A percentile compares a stretch with the other conserved stretches of the same genome.
Conservation (phyloP, 1,284 basidiomycete species). For the Papiliotrema nemorosa region DNA sequence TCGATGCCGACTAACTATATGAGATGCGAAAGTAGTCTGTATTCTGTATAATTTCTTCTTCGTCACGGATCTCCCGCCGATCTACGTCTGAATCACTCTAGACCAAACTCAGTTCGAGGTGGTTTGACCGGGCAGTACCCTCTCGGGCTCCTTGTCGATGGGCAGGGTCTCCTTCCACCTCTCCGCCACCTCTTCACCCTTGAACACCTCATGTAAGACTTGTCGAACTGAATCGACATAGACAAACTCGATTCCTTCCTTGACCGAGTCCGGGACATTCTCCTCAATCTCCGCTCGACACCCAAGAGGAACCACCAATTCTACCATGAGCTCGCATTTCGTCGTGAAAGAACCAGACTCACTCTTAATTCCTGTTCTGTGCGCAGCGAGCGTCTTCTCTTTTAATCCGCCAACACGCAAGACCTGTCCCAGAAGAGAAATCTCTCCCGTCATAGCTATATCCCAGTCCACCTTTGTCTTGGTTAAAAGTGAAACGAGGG, state of each 20-base stretch:
- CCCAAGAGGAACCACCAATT: conserved; percentile 73
- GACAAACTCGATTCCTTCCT: conserved; percentile 86
- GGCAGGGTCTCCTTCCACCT: conserved; percentile 63
- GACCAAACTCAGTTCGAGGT: neutral
- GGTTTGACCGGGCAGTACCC: conserved; percentile 11
- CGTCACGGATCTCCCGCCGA: neutral
- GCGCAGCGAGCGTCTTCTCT: conserved; percentile 92
- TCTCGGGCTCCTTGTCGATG: conserved; percentile 33
- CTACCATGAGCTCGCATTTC: conserved; percentile 17
- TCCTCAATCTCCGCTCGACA: conserved; percentile 90
- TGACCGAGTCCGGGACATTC: conserved; percentile 90
- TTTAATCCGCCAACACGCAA: conserved; percentile 89
- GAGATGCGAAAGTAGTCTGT: too few species aligned
- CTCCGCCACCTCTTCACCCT: conserved; percentile 58
- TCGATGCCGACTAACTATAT: too few species aligned
- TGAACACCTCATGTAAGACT: conserved; percentile 81
- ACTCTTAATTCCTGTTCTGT: conserved; percentile 88
- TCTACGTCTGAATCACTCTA: too few species aligned
- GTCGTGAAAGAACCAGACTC: conserved; percentile 11
- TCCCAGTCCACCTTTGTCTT: conserved; percentile 76
- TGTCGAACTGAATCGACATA: conserved; percentile 85
- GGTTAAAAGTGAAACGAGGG: conserved; percentile 86
- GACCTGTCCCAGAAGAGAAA: conserved; percentile 86
- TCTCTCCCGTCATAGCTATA: conserved; percentile 94
- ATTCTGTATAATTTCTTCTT: neutral